These are phyloP conservation scores for Capsicum pubescens DNA, from an alignment of 257 asterid species.

Conservation along the genomic window DNA sequence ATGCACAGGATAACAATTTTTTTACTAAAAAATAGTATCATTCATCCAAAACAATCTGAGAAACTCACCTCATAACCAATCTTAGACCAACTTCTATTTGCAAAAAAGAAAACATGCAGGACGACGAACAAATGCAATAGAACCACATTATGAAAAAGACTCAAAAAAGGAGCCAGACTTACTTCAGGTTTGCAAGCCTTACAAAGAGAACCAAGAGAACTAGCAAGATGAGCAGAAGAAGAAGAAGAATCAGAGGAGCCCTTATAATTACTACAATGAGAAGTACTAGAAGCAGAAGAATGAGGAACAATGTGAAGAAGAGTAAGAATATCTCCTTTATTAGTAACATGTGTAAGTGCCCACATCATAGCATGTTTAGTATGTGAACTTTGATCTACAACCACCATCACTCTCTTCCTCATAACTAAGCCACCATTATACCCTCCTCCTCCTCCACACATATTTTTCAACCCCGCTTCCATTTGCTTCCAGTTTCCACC, in stretches of 20 bases:
- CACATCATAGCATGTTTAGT: slow-evolving; percentile 92
- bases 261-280: background rate
- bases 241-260: slow-evolving; percentile 40
- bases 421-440: slow-evolving; percentile 44
- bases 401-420: slow-evolving; percentile 94
- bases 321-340: slow-evolving; percentile 79
- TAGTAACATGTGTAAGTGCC: slow-evolving; percentile 88
- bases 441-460: slow-evolving; percentile 31
- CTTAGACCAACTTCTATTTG: background rate
- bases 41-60: background rate
- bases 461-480: slow-evolving; percentile 44
- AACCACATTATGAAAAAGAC: background rate
- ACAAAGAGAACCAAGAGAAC: slow-evolving; percentile 80
- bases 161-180: background rate
- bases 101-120: background rate
- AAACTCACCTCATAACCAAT: background rate
- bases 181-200: slow-evolving; percentile 94
- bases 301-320: slow-evolving; percentile 72
- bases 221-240: slow-evolving; percentile 59
- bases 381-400: slow-evolving; percentile 74
- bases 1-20: background rate
- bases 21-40: no score
- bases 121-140: background rate
- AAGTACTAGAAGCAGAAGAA: background rate
- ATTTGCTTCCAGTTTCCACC: slow-evolving; percentile 46